Evolutionary conservation across 441 rosid species (phyloP), one percentile per base, ranked within the genome.

Genomic region (Euphorbia schlechtendalii): DNA sequence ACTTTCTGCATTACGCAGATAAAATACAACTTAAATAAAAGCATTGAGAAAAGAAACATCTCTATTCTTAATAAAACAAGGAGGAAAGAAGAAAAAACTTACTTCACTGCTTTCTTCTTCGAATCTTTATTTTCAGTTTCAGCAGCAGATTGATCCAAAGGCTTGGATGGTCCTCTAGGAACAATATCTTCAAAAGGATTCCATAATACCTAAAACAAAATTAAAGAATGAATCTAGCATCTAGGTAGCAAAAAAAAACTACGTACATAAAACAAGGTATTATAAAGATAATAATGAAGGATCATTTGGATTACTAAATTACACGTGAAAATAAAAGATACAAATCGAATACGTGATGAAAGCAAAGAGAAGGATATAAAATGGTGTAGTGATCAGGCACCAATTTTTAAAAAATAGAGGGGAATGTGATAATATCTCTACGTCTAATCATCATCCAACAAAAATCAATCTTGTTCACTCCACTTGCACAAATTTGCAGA

Each of bases 161-260:
- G 65, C 83, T 65, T 84, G n/a, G 75, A 66, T 45, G 59, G 20
- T 63, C 58, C 73, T 74, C 95, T 85, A 12, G 88, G 96, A 76
- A 87, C 79, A 72, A 93, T 87, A 80, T 93, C 99, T 61, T 93
- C 99, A 41, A 93, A 93, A 62, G 99, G 96, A 63, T 90, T 93
- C 96, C 90, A 88, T 66, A 88, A 65, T 48, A 93, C 96, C 98
- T 90, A 72, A 59, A 64, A 57, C 55, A 38, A 15, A 65, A 14
- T 24, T 34, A 18, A 64, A 36, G 30, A 56, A 74, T 53, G 43
- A 70, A 43, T 65, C n/a, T n/a, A n/a, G n/a, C n/a, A n/a, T n/a
- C 36, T 24, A 49, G 22, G n/a, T 6, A 59, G 22, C 51, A 8
- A 58, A 41, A 7, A 1, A 48, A 13, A 32, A 21, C 43, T 22